A percentile compares a stretch with the other conserved stretches of the same genome.
Conservation (phyloP, 257 asterid genomes). For the Verbena officinalis region DNA sequence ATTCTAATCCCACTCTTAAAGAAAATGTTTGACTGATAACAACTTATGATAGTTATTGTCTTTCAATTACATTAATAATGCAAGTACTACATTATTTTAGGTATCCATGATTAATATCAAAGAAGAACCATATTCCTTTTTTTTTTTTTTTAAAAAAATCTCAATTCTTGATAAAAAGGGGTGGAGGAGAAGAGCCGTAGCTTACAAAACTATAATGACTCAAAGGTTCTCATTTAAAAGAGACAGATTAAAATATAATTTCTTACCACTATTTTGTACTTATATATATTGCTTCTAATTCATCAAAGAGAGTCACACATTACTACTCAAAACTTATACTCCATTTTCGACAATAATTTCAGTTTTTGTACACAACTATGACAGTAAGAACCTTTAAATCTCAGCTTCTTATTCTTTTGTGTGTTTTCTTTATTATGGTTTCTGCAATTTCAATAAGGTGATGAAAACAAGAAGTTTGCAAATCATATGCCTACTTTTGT, state of each 20-base stretch:
- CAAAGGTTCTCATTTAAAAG: conserved; percentile 62
- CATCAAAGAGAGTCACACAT: conserved; percentile 30
- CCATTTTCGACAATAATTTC: background rate
- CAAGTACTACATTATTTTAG: conserved; percentile 22
- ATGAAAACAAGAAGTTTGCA: background rate
- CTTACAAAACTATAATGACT: conserved; percentile 36
- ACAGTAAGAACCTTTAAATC: conserved; percentile 33
- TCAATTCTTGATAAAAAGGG: conserved; percentile 33
- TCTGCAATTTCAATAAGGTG: background rate
- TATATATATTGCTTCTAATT: conserved; percentile 31
- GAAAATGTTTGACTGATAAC: conserved; percentile 42
- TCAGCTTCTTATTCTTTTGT: background rate
- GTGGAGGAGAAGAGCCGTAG: conserved; percentile 56
- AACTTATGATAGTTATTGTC: conserved; percentile 19
- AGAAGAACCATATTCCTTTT: conserved; percentile 59
- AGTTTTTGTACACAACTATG: conserved; percentile 17
- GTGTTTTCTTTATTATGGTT: background rate
- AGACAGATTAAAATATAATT: conserved; percentile 37
- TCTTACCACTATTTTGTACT: conserved; percentile 5
- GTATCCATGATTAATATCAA: conserved; percentile 38
- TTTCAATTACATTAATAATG: conserved; percentile 16
- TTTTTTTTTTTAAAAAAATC: conserved; percentile 4
- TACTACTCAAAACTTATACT: background rate
- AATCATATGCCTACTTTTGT: conserved; percentile 21
- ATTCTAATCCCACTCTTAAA: conserved; percentile 38